Conservation (phyloP, 2,329 filamentous ascomycete species). For the Calonectria fujianensis region DNA sequence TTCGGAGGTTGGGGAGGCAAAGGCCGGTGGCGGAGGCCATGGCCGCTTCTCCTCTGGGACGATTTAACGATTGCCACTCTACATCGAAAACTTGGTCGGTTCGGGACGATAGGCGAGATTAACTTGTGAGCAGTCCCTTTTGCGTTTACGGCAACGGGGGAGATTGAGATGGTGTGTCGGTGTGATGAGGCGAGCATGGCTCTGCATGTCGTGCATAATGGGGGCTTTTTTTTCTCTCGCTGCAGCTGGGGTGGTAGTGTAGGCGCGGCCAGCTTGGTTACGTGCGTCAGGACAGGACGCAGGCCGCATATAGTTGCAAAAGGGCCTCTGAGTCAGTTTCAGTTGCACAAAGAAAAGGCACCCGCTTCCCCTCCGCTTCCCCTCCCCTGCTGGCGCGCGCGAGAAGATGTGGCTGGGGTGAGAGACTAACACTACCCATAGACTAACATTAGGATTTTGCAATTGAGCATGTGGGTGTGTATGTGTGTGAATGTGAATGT, state of each 20-base stretch:
- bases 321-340: slow-evolving; percentile 23
- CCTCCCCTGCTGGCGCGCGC: neutral
- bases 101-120: slow-evolving; percentile 30
- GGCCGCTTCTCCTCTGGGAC: neutral
- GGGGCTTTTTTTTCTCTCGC: slow-evolving; percentile 1
- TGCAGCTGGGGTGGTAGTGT: slow-evolving; percentile 11
- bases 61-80: slow-evolving; percentile 9
- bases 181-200: slow-evolving; percentile 26
- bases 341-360: slow-evolving; percentile 12
- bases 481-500: neutral
- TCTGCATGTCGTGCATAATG: slow-evolving; percentile 29
- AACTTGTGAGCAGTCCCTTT: slow-evolving; percentile 26
- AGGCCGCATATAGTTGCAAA: slow-evolving; percentile 20
- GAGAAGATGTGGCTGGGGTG: slow-evolving; percentile 14
- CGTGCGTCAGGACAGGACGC: slow-evolving; percentile 13
- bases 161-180: slow-evolving; percentile 21
- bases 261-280: slow-evolving; percentile 8
- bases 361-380: neutral
- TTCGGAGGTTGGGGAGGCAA: slow-evolving; percentile 2
- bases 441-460: neutral
- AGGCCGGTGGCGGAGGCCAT: slow-evolving; percentile 10
- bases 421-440: slow-evolving; percentile 3
- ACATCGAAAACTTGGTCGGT: slow-evolving; percentile 14
- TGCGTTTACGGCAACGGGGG: slow-evolving; percentile 5
- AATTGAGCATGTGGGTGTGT: slow-evolving; percentile 1